Conservation (phyloP, 805 yeast genomes). For the Myxozyma neotropica region DNA sequence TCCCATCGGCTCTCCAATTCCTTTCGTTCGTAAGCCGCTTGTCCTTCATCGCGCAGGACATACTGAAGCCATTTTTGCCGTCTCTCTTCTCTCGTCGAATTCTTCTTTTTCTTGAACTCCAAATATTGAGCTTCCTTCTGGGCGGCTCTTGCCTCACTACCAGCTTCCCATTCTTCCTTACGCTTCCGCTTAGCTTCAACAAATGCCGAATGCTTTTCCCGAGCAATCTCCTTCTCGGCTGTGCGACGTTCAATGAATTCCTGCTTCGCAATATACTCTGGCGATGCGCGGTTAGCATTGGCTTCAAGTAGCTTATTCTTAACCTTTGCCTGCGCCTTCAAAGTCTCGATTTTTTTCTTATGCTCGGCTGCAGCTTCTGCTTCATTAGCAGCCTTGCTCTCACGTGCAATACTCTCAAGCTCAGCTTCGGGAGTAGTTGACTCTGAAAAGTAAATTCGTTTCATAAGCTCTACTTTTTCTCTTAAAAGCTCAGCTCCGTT, state of each 20-base stretch:
- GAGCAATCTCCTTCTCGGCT: no score
- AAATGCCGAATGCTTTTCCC: no score
- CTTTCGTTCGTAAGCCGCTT: background rate
- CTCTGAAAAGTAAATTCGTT: constrained; percentile 45
- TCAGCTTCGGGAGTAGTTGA: constrained; percentile 1
- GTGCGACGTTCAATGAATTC: no score
- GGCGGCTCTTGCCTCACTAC: no score
- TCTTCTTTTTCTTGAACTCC: no score
- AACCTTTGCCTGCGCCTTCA: background rate
- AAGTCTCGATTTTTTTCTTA: background rate
- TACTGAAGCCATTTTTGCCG: background rate
- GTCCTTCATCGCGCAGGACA: background rate
- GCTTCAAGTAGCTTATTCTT: background rate
- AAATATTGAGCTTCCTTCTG: no score
- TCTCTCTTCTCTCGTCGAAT: no score
- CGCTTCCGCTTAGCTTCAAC: no score
- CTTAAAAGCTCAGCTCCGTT: constrained; percentile 59
- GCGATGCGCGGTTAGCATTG: background rate
- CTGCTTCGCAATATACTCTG: no score
- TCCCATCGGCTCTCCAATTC: background rate
- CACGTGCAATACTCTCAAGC: constrained; percentile 5
- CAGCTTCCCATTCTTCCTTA: no score
- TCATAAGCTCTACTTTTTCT: constrained; percentile 63
- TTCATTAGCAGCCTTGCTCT: background rate
- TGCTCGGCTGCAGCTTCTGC: constrained; percentile 1